A percentile compares a stretch with the other conserved stretches of the same genome.
phyloP scores from a whole-genome alignment of 345 rosid genomes.

The Trapa bicornis region DNA sequence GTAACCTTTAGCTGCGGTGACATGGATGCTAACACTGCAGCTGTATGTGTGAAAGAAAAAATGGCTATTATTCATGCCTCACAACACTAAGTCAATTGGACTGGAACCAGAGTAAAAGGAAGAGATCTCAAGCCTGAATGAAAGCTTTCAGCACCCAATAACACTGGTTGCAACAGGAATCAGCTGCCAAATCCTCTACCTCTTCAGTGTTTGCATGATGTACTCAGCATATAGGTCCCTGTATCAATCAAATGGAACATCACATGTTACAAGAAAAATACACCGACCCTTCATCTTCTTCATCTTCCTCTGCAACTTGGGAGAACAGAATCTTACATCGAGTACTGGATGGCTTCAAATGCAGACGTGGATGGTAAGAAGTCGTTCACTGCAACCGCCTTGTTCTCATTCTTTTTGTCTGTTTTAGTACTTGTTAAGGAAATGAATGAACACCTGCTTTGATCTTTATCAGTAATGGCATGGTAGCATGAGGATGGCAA shows the following conservation, averaged over 20 bases:
- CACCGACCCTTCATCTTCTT: too few relatives aligned
- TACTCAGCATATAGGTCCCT: not conserved
- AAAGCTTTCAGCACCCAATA: not conserved
- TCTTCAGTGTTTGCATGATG: not conserved
- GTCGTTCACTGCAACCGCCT: too few relatives aligned
- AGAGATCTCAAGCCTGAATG: not conserved
- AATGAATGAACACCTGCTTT: too few relatives aligned
- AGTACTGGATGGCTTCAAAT: too few relatives aligned
- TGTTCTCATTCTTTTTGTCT: too few relatives aligned
- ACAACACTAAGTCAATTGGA: not conserved
- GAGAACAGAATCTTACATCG: not conserved
- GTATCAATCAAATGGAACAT: not conserved
- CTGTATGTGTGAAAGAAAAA: not conserved
- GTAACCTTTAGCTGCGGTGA: not conserved
- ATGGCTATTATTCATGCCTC: not conserved
- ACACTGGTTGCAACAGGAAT: too few relatives aligned
- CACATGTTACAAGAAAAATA: too few relatives aligned
- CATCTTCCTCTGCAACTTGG: not conserved
- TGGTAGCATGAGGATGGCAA: too few relatives aligned
- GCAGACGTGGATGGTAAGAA: too few relatives aligned
- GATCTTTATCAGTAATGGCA: too few relatives aligned
- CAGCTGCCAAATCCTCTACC: not conserved
- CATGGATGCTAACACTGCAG: too few relatives aligned
- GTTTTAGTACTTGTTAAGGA: too few relatives aligned
- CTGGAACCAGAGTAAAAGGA: not conserved